Conservation (phyloP, 805 yeast genomes). For the Phaffomyces opuntiae region DNA sequence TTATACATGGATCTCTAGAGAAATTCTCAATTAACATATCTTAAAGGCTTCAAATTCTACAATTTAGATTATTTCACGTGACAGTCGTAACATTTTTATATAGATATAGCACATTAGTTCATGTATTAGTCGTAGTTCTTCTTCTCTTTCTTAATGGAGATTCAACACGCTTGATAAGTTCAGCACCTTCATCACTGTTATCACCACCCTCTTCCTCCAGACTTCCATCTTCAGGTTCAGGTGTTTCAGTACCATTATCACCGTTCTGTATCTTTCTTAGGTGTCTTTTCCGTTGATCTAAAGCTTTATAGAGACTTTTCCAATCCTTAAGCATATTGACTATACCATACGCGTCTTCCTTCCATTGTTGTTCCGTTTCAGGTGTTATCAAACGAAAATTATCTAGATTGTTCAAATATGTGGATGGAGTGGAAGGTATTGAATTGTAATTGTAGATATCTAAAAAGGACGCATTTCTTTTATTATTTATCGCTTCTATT, state of each 20-base stretch:
- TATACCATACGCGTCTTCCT: conserved; percentile 9
- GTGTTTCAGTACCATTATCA: neutral
- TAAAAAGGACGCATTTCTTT: too few relatives aligned
- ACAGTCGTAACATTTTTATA: neutral
- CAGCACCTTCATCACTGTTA: conserved; percentile 1
- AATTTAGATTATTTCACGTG: neutral
- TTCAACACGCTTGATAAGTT: neutral
- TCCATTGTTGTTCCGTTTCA: conserved; percentile 15
- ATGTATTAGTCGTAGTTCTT: neutral
- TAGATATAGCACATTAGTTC: too few relatives aligned
- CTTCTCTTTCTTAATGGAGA: neutral
- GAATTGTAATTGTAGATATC: neutral
- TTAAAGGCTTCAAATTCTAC: too few relatives aligned
- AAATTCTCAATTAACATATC: neutral
- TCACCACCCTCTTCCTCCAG: conserved; percentile 2
- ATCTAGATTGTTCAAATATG: neutral
- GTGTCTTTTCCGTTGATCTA: conserved; percentile 22
- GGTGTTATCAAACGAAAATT: conserved; percentile 9
- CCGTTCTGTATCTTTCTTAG: conserved; percentile 10
- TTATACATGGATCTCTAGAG: too few relatives aligned
- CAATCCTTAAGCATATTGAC: conserved; percentile 15
- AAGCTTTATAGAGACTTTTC: conserved; percentile 21
- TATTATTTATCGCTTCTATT: too few relatives aligned
- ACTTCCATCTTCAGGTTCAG: conserved; percentile 1
- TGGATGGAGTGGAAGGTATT: neutral